Conservation (phyloP, 2,329 filamentous ascomycete genomes). For the Colletotrichum lini region DNA sequence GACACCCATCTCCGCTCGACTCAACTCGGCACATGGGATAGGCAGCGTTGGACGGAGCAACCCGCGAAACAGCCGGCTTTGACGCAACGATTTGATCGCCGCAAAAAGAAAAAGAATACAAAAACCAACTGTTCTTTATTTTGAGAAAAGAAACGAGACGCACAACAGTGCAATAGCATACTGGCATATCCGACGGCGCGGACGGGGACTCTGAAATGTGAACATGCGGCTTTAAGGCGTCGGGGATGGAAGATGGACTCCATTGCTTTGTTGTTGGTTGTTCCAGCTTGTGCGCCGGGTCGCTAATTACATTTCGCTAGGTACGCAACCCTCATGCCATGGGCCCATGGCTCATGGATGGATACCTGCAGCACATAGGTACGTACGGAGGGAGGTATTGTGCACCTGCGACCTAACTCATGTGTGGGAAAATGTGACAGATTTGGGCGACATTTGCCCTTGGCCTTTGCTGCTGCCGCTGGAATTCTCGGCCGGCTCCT, state of each 20-base stretch:
- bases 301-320: neutral
- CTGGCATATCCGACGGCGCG: neutral
- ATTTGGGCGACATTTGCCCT: conserved; percentile 7
- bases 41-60: neutral
- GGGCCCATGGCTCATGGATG: neutral
- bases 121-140: too few relatives aligned
- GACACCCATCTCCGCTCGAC: neutral
- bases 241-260: neutral
- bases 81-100: too few relatives aligned
- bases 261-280: conserved; percentile 1
- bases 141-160: too few relatives aligned
- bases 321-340: neutral
- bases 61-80: neutral
- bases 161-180: neutral
- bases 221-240: neutral
- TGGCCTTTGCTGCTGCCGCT: conserved; percentile 20
- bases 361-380: neutral
- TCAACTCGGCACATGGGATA: conserved; percentile 5
- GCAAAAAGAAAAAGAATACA: too few relatives aligned
- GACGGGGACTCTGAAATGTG: neutral
- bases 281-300: neutral
- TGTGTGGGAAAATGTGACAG: conserved; percentile 7
- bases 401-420: too few relatives aligned
- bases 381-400: neutral
- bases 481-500: conserved; percentile 35